phyloP scores from a whole-genome alignment of 2,329 filamentous ascomycete genomes.

The Diaporthe nobilis region DNA sequence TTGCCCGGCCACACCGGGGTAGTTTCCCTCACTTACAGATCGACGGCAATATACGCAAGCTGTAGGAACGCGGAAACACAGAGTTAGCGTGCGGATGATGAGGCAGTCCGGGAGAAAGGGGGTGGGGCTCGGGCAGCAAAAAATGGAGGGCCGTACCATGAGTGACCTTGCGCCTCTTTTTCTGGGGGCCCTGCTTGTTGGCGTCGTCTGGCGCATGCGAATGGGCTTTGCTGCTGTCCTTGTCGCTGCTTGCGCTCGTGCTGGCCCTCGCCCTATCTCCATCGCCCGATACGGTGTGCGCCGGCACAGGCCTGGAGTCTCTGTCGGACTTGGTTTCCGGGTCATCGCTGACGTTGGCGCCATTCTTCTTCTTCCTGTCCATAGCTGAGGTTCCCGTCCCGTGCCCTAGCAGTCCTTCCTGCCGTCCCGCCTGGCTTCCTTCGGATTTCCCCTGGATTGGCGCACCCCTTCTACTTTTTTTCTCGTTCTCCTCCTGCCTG shows the following conservation, averaged over 20 bases:
- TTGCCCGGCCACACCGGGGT: constrained; percentile 39
- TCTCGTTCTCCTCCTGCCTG: constrained; percentile 47
- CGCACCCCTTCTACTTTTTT: background rate
- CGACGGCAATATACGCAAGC: constrained; percentile 91
- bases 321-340: constrained; percentile 57
- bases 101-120: constrained; percentile 45
- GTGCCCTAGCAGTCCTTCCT: constrained; percentile 37
- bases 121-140: constrained; percentile 42
- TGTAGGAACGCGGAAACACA: constrained; percentile 65
- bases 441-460: background rate
- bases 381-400: constrained; percentile 46
- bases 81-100: constrained; percentile 44
- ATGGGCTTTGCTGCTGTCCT: constrained; percentile 41
- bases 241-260: constrained; percentile 39
- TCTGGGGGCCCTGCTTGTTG: constrained; percentile 67
- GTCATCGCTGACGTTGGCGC: constrained; percentile 53
- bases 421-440: constrained; percentile 19
- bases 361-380: constrained; percentile 51
- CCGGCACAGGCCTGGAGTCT: constrained; percentile 53
- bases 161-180: constrained; percentile 91
- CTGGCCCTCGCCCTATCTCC: constrained; percentile 36
- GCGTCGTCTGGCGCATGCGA: constrained; percentile 50
- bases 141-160: constrained; percentile 74
- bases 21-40: constrained; percentile 78
- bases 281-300: constrained; percentile 37